phyloP scores from a whole-genome alignment of 1,284 basidiomycete genomes.

The Rhodotorula sp. region DNA sequence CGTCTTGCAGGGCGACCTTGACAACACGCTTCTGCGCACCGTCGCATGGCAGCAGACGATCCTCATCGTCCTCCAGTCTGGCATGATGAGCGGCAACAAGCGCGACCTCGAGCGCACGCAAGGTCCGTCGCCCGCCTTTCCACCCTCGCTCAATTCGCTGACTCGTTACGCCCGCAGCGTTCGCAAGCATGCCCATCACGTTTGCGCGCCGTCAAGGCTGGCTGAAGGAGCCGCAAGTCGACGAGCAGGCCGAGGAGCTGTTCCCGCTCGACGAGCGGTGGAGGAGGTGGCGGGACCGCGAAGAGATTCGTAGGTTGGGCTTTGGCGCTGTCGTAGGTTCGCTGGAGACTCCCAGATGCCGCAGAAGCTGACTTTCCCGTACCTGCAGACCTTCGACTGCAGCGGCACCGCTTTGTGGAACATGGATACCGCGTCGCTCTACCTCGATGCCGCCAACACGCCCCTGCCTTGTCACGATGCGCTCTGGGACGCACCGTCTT shows the following conservation, averaged over 20 bases:
- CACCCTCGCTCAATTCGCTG: background rate
- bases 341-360: background rate
- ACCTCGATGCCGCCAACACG: conserved; percentile 36
- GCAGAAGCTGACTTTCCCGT: background rate
- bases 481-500: conserved; percentile 36
- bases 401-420: conserved; percentile 33
- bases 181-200: conserved; percentile 34
- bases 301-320: conserved; percentile 35
- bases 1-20: conserved; percentile 20
- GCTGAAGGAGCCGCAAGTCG: conserved; percentile 31
- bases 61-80: conserved; percentile 30
- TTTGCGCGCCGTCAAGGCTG: conserved; percentile 36
- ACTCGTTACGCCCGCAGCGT: conserved; percentile 1
- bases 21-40: conserved; percentile 35
- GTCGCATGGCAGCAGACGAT: conserved; percentile 38
- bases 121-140: conserved; percentile 1
- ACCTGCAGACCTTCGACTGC: conserved; percentile 31
- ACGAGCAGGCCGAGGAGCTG: conserved; percentile 17
- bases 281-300: conserved; percentile 37
- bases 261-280: conserved; percentile 38
- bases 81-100: conserved; percentile 38
- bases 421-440: conserved; percentile 27
- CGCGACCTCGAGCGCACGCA: conserved; percentile 38
- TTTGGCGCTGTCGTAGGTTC: conserved; percentile 33
- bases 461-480: conserved; percentile 30